Evolutionary conservation across 2,329 filamentous ascomycete genomes (phyloP), one percentile per base, ranked within the genome.

Genomic region (Oidium heveae): DNA sequence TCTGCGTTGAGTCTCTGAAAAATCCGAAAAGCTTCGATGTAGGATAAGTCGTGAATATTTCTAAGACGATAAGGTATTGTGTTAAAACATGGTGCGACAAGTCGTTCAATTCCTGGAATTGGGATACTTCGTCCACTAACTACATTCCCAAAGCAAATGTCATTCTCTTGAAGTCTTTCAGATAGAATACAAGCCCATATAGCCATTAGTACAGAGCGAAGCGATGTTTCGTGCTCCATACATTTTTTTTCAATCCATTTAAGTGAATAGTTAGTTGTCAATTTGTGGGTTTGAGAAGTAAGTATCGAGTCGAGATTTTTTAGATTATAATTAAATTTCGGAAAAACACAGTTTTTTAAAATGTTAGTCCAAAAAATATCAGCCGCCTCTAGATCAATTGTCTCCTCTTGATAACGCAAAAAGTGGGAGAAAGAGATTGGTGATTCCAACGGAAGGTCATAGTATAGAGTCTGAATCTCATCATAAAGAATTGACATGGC

Each of bases 1-100:
- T 79, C 71, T 0, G 75, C 68, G 61, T 84, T 87, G 28, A 77
- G 54, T 3, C 49, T 44, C 54, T 66, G 63, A 1, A 66, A 50
- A 15, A 58, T 59, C 43, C 63, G 58, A 47, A 64, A 65, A 15
- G 63, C 61, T 56, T 66, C 64, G 1, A 66, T 55, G 41, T 64
- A 64, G 13, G 61, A 60, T 32, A 63, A 64, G 0, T 67, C 66
- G 53, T 87, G 81, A 2, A 86, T 71, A 2, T 68, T 64, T 55
- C 74, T 75, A 28, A 82, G 67, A 28, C 86, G 75, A 1, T 87
- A 63, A 0, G 88, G 86, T 13, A 94, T 68, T 0, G 88, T 94
- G 63, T 94, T 95, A 71, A 95, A 94, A 64, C 86, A 94, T 0
- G 88, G 88, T 0, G 85, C 86, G n/a, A 93, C 76, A 6, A 94